A percentile compares a stretch with the other conserved stretches of the same genome.
Evolutionary conservation across 139 green algal genomes (phyloP).

Genomic region (Chlamydomonas eustigma): DNA sequence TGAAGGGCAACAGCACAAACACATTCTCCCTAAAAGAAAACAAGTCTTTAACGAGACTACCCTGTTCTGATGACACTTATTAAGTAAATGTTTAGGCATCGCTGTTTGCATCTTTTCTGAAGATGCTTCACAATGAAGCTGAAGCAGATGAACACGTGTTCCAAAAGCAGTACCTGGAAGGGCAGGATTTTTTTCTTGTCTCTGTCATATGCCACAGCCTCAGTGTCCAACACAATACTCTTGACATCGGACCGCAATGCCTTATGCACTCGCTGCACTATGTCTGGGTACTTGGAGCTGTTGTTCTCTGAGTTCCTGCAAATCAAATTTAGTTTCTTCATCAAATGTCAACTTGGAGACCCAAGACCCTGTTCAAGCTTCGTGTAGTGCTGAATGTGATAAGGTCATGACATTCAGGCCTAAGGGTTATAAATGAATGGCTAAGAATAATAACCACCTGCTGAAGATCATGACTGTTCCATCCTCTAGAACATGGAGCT

Average conservation of each 20-base stretch:
- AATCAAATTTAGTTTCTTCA: slow-evolving; percentile 65
- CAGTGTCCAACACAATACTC: slow-evolving; percentile 85
- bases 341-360: too few species aligned
- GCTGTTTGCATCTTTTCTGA: too few species aligned
- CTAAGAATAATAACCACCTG: too few species aligned
- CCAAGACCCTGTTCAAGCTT: too few species aligned
- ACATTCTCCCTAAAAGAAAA: neutral
- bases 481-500: slow-evolving; percentile 76
- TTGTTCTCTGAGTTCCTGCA: slow-evolving; percentile 86
- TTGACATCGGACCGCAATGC: slow-evolving; percentile 33
- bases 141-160: too few species aligned
- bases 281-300: slow-evolving; percentile 92
- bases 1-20: slow-evolving; percentile 24
- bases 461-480: slow-evolving; percentile 70
- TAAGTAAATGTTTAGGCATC: too few species aligned
- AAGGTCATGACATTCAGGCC: too few species aligned
- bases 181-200: slow-evolving; percentile 80
- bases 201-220: slow-evolving; percentile 87
- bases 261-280: slow-evolving; percentile 58
- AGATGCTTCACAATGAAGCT: too few species aligned
- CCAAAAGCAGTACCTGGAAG: slow-evolving; percentile 97
- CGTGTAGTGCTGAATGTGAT: too few species aligned
- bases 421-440: too few species aligned
- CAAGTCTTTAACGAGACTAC: neutral
- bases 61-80: too few species aligned